Base-by-base conservation (phyloP, 2,329 filamentous ascomycete species). In the Chaetothyriales sp. region DNA sequence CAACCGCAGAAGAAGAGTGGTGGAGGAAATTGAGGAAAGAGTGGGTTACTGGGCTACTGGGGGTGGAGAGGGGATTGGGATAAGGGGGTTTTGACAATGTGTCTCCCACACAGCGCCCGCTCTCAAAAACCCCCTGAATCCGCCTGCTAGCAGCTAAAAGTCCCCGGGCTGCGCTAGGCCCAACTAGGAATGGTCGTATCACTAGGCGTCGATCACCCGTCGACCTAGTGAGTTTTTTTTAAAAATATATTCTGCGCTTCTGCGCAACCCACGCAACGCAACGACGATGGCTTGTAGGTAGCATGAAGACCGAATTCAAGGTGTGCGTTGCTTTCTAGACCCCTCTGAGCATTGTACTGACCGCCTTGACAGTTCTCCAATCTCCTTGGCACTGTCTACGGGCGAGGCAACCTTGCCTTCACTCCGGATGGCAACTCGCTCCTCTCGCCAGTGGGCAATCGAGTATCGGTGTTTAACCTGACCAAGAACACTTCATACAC, bases 291-390 rank as follows among this genome's bases (percentile, higher is more conserved):
- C 46, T 28, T 18, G 18, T 43, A 49, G 52, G 57, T 56, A 76
- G 58, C 55, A 98, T 98, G 92, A 98, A 97, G 85, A 97, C 89
- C 61, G 90, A 97, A 72, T 98, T 97, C 70, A 94, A 92, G 82
- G 90, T 94, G 71, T 57, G 69, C 53, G 54, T 45, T 53, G 22
- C 4, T 43, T 28, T n/a, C 19, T 8, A 9, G 49, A 20, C 43
- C 18, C 46, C 10, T 10, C 18, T 45, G 28, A 8, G 29, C 13
- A 37, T 15, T 29, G 19, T 48, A 37, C 43, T 59, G 44, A 55
- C 54, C 13, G 13, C n/a, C 46, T 44, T 1, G 64, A 29, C 46
- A 95, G 89, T 98, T 98, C 73, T 95, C 90, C 68, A 98, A 97
- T 72, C 80, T 98, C 67, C 80, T 98, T 65, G 94, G 92, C 67